These are phyloP conservation scores for Blastobotrys chiropterorum DNA, from an alignment of 805 yeast genomes.

Conservation along the genomic window DNA sequence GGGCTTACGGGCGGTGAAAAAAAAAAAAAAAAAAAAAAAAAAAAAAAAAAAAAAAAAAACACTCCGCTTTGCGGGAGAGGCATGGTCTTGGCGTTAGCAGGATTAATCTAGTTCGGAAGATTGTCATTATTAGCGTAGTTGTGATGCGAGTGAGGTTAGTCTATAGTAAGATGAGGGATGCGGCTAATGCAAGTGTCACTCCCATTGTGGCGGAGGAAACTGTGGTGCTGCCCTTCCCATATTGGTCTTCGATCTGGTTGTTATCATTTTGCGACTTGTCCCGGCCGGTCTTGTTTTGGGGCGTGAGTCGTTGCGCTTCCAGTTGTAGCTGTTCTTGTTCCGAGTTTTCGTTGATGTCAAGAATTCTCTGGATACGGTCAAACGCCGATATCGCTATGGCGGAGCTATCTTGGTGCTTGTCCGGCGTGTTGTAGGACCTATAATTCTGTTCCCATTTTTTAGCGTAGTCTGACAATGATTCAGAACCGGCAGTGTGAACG, in stretches of 20 bases:
- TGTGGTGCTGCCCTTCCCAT: background rate
- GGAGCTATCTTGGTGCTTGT: background rate
- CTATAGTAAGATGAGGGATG: conserved; percentile 3
- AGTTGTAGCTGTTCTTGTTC: background rate
- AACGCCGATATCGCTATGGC: background rate
- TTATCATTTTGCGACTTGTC: background rate
- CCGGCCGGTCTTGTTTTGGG: background rate
- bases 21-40: too few relatives aligned
- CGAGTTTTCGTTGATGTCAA: background rate
- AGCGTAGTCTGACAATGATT: conserved; percentile 10
- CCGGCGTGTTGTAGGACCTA: conserved; percentile 6
- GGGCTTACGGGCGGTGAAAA: background rate
- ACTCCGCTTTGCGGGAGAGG: too few relatives aligned
- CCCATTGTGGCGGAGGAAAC: conserved; percentile 9
- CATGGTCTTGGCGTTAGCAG: background rate
- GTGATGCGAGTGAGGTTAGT: background rate
- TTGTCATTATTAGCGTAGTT: background rate
- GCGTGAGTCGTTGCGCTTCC: background rate
- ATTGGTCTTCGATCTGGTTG: background rate
- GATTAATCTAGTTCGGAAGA: too few relatives aligned
- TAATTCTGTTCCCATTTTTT: conserved; percentile 13
- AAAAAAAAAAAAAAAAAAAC: too few relatives aligned
- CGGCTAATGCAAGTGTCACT: conserved; percentile 6
- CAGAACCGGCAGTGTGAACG: background rate
- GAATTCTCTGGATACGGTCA: background rate